Evolutionary conservation across 2,329 filamentous ascomycete genomes (phyloP).

Genomic region (Trichoderma koningii): DNA sequence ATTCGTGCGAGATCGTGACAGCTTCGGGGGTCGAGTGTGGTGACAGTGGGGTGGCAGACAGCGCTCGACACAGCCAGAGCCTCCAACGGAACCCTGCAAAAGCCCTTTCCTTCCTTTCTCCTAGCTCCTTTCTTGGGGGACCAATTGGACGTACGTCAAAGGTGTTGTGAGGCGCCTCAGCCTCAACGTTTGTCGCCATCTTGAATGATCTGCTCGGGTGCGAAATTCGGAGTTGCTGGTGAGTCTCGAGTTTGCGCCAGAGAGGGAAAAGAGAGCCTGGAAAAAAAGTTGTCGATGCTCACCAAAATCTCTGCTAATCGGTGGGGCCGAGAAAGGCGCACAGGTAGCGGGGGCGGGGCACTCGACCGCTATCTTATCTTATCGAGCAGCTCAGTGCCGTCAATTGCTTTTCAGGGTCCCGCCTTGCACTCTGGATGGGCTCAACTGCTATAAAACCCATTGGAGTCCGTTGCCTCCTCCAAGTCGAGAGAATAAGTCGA

Average conservation of each 20-base stretch:
- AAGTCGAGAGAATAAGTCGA: too few relatives aligned
- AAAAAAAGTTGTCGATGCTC: conserved; percentile 8
- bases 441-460: too few relatives aligned
- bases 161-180: conserved; percentile 29
- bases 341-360: conserved; percentile 12
- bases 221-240: conserved; percentile 6
- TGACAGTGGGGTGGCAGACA: neutral
- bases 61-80: conserved; percentile 2
- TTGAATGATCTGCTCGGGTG: conserved; percentile 5
- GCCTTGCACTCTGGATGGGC: too few relatives aligned
- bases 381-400: neutral
- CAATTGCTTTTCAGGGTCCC: too few relatives aligned
- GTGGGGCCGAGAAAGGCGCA: neutral
- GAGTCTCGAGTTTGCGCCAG: conserved; percentile 16
- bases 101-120: neutral
- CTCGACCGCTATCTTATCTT: conserved; percentile 6
- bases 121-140: neutral
- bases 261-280: neutral
- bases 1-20: neutral
- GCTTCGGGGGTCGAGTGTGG: neutral
- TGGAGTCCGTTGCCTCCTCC: too few relatives aligned
- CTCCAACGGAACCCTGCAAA: neutral
- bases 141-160: conserved; percentile 25
- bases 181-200: conserved; percentile 22
- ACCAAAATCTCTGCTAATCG: conserved; percentile 13